Conservation (phyloP, 2,329 filamentous ascomycete genomes). For the Daldinia eschscholtzii region DNA sequence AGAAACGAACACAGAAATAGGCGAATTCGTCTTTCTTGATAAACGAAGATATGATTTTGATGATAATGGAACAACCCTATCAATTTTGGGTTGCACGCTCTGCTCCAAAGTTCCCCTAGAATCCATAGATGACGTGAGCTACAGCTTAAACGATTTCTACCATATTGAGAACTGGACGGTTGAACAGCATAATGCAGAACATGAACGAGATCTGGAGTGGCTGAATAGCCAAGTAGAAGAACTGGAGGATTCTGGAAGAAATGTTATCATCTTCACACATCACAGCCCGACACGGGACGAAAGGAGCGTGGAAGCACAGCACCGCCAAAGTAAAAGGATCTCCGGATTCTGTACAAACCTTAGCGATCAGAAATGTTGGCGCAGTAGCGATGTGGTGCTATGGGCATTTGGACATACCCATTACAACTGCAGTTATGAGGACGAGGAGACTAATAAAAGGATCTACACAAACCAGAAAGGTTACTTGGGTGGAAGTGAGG, state of each 20-base stretch:
- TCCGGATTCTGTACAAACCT: conserved; percentile 59
- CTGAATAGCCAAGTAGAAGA: conserved; percentile 55
- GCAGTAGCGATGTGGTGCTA: conserved; percentile 52
- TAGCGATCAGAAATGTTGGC: conserved; percentile 54
- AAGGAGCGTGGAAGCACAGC: conserved; percentile 53
- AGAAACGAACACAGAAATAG: conserved; percentile 41
- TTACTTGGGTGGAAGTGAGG: not conserved
- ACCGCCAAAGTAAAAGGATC: conserved; percentile 49
- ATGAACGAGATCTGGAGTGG: conserved; percentile 58
- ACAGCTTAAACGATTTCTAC: conserved; percentile 66
- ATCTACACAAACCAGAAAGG: conserved; percentile 10
- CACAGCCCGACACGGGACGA: conserved; percentile 56
- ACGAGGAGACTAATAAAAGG: conserved; percentile 29
- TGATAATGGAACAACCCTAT: conserved; percentile 43
- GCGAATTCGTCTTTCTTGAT: conserved; percentile 58
- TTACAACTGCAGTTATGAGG: conserved; percentile 58
- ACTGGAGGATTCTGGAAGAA: conserved; percentile 44
- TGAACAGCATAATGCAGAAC: conserved; percentile 54
- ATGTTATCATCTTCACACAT: conserved; percentile 59
- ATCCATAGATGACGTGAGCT: conserved; percentile 55
- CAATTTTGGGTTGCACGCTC: conserved; percentile 62
- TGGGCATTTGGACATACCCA: conserved; percentile 66
- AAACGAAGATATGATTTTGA: conserved; percentile 34
- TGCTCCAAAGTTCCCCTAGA: conserved; percentile 61
- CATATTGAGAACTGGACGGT: conserved; percentile 58